Evolutionary conservation across 2,329 filamentous ascomycete genomes (phyloP).

Genomic region (Drechmeria coniospora): DNA sequence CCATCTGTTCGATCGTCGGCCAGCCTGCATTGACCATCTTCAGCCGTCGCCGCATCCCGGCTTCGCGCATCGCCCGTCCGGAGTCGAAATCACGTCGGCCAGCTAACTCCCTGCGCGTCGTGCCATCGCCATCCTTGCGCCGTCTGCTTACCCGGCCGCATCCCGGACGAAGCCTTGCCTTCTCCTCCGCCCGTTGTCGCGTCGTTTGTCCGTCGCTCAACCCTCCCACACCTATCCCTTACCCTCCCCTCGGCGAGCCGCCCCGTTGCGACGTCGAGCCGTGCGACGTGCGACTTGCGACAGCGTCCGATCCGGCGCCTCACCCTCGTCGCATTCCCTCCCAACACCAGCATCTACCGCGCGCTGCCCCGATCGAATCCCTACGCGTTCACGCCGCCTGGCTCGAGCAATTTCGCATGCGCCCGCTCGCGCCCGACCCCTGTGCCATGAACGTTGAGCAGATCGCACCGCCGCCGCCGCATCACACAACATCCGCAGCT

Average conservation of each 20-base stretch:
- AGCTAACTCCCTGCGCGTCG: no score
- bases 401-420: conserved; percentile 9
- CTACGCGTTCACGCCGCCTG: background rate
- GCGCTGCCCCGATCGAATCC: no score
- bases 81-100: no score
- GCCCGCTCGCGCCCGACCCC: conserved; percentile 5
- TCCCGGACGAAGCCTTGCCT: no score
- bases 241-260: no score
- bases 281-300: conserved; percentile 1
- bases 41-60: no score
- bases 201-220: background rate
- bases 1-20: no score
- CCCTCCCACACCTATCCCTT: background rate
- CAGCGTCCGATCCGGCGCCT: background rate
- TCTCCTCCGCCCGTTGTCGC: background rate
- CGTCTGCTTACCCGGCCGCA: no score
- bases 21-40: no score
- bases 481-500: conserved; percentile 9
- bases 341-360: background rate
- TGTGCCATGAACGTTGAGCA: conserved; percentile 15
- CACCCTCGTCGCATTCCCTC: conserved; percentile 3
- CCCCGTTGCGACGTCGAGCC: background rate
- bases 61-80: no score
- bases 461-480: conserved; percentile 6
- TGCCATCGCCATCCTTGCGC: no score